Base-by-base conservation (phyloP, 2,329 filamentous ascomycete genomes). In the Fusarium multiceps region DNA sequence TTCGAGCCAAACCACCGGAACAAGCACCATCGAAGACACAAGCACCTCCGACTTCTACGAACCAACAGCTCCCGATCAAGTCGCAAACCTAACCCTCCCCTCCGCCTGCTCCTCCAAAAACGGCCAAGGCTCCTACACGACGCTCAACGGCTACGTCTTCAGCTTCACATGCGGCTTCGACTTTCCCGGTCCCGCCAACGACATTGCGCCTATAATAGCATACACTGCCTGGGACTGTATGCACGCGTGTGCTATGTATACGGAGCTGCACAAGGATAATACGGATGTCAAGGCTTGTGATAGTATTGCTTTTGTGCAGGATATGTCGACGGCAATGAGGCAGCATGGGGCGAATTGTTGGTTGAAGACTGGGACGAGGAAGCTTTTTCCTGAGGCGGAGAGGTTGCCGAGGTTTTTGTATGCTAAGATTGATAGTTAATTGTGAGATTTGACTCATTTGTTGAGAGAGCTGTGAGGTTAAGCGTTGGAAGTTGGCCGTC, bases 191-290 rank as follows among this genome's bases (percentile, higher is more conserved):
- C 34, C 48, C 1, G 37, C 30, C 11, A 66, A 66, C 3, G 60
- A 66, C 49, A 40, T 66, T 1, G 60, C 37, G 14, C 14, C 47
- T 3, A 7, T 66, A 3, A 42, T 66, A 11, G 60, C 59, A 2
- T 66, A 66, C 13, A 65, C 47, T 4, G 48, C 55, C 4, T 43
- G 27, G 9, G 63, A 66, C 16, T 65, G 54, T 1, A 63, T 66
- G 47, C 42, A 59, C 3, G 63, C 63, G 4, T 59, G 63, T 14
- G 60, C 47, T 5, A 34, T 34, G 37, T 59, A 65, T 7, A 66
- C 48, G 1, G 28, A 43, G 3, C 3, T 32, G 8, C 43, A 65
- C 2, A 34, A n/a, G n/a, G 50, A 21, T 7, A 27, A 47, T 1
- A 11, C 41, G 9, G 28, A 43, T 5, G 23, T 14, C 2, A 32